Evolutionary conservation across 495 filamentous ascomycete genomes (phyloP).

Genomic region (Hapsidospora chrysogenum): DNA sequence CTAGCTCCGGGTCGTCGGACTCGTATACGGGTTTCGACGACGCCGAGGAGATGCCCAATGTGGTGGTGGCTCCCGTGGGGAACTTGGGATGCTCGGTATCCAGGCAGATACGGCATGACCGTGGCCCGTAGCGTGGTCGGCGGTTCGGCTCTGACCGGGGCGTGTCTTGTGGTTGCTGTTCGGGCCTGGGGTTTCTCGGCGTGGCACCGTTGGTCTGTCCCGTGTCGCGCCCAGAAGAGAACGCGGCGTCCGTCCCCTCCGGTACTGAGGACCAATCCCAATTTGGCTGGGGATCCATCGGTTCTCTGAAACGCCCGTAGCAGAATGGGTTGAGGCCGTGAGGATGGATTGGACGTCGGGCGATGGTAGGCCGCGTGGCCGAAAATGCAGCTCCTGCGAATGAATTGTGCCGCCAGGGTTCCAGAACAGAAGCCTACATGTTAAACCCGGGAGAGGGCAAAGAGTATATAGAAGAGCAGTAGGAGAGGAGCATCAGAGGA

Average conservation of each 20-base stretch:
- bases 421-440: no score
- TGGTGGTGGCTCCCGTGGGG: constrained; percentile 40
- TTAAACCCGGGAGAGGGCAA: no score
- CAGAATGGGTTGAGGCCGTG: no score
- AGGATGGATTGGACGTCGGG: no score
- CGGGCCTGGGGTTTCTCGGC: constrained; percentile 1
- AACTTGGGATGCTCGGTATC: constrained; percentile 69
- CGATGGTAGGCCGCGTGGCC: no score
- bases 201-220: no score
- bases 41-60: constrained; percentile 46
- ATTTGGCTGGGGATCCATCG: background rate
- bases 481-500: no score
- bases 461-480: no score
- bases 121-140: constrained; percentile 11
- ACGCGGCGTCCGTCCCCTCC: background rate
- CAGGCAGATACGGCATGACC: constrained; percentile 75
- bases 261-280: background rate
- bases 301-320: no score
- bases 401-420: no score
- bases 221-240: no score
- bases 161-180: constrained; percentile 7
- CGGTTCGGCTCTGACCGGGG: constrained; percentile 20
- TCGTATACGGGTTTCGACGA: constrained; percentile 53
- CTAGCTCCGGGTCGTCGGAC: constrained; percentile 55
- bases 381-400: no score